Conservation (phyloP, 176 grass and related monocot genomes). For the Paspalum notatum region DNA sequence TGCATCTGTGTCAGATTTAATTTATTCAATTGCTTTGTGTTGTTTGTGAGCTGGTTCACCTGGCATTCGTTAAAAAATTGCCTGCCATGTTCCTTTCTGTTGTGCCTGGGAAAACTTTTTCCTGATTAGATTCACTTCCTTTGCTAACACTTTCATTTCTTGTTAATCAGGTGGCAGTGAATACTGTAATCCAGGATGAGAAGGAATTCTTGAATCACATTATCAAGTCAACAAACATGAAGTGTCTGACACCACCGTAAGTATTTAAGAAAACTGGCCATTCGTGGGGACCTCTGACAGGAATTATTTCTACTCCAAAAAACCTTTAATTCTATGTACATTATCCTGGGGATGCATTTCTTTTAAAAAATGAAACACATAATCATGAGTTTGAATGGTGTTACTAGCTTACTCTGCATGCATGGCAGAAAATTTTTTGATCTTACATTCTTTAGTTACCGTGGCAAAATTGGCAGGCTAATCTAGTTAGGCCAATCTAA, state of each 20-base stretch:
- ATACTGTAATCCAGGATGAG: constrained; percentile 77
- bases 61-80: not conserved
- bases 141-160: constrained; percentile 6
- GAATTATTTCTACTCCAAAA: not conserved
- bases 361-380: not conserved
- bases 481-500: not conserved
- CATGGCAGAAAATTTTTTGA: not conserved
- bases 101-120: not conserved
- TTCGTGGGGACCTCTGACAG: not conserved
- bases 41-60: not conserved
- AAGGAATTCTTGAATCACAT: constrained; percentile 91
- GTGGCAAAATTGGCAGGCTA: not conserved
- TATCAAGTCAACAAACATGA: constrained; percentile 95
- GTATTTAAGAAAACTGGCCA: constrained; percentile 21
- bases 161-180: constrained; percentile 68
- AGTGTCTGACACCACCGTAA: constrained; percentile 84
- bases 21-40: not conserved
- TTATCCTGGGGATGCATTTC: not conserved
- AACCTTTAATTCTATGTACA: not conserved
- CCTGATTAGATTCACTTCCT: not conserved
- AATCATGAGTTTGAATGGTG: not conserved
- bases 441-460: not conserved
- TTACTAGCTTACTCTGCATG: not conserved
- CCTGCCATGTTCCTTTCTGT: not conserved
- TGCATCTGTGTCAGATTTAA: not conserved